Evolutionary conservation across 371 early-diverging fungal genomes (phyloP).

Genomic region (Conidiobolus incongruus): DNA sequence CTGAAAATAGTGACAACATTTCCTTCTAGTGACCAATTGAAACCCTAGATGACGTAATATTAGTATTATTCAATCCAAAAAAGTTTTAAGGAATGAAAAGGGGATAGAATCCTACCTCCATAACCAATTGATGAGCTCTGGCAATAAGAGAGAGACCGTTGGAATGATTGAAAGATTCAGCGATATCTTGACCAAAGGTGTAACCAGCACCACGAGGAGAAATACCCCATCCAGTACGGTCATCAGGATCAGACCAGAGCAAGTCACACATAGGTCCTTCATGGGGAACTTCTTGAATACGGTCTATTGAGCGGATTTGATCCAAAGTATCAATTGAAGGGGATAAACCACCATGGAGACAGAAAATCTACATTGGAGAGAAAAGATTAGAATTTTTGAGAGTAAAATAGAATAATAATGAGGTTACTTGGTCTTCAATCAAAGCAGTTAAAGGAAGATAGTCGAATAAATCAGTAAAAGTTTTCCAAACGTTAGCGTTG

Average conservation of each 20-base stretch:
- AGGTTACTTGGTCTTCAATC: constrained; percentile 56
- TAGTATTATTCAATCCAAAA: not conserved
- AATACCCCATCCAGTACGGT: constrained; percentile 95
- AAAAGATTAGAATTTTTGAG: not conserved
- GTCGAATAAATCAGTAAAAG: constrained; percentile 97
- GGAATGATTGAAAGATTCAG: constrained; percentile 88
- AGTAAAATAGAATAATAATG: not conserved
- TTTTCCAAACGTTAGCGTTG: constrained; percentile 96
- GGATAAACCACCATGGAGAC: constrained; percentile 98
- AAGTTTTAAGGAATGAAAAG: not conserved
- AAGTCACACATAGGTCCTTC: constrained; percentile 96
- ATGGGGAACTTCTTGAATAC: constrained; percentile 97
- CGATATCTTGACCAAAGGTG: constrained; percentile 90
- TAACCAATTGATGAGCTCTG: constrained; percentile 98
- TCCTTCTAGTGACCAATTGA: constrained; percentile 65
- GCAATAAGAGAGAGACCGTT: constrained; percentile 94
- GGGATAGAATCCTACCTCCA: constrained; percentile 43
- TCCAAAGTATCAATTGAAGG: constrained; percentile 95
- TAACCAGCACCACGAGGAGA: constrained; percentile 98
- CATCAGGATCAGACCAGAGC: constrained; percentile 89
- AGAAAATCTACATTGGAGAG: constrained; percentile 26
- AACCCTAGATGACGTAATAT: constrained; percentile 1
- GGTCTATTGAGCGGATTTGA: constrained; percentile 89
- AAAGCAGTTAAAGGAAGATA: constrained; percentile 94
- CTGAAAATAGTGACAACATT: constrained; percentile 98